Evolutionary conservation across 768 basidiomycete genomes (phyloP).

Genomic region (Nidularia pulvinata): DNA sequence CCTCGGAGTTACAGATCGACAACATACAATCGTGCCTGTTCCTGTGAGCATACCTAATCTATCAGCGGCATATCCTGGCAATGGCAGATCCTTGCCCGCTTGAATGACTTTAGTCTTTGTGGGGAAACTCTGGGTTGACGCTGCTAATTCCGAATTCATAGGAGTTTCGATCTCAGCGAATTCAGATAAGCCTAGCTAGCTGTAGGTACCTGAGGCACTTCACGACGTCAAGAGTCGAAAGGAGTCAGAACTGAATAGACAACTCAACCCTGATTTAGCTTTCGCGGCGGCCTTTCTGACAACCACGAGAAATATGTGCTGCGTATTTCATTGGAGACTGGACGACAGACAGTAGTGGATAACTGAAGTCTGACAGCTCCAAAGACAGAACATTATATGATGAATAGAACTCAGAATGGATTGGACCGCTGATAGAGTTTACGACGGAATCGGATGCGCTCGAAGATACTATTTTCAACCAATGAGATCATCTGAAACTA

Average conservation of each 20-base stretch:
- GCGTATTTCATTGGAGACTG: neutral
- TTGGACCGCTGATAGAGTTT: neutral
- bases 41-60: neutral
- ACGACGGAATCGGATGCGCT: neutral
- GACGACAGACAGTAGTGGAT: neutral
- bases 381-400: too few species aligned
- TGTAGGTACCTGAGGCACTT: too few species aligned
- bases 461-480: neutral
- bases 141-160: too few species aligned
- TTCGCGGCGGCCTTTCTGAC: neutral
- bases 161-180: conserved; percentile 1
- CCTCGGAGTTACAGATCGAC: neutral
- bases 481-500: conserved; percentile 29
- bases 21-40: neutral
- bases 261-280: neutral
- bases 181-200: neutral
- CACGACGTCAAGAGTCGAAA: too few species aligned
- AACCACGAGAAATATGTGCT: neutral
- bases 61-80: neutral
- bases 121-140: too few species aligned
- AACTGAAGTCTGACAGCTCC: too few species aligned
- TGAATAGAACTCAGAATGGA: neutral
- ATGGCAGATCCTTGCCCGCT: too few species aligned
- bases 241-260: too few species aligned
- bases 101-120: too few species aligned